A percentile compares a stretch with the other conserved stretches of the same genome.
Evolutionary conservation across 306 rosid genomes (phyloP).

Genomic region (Hippophae tibetana): DNA sequence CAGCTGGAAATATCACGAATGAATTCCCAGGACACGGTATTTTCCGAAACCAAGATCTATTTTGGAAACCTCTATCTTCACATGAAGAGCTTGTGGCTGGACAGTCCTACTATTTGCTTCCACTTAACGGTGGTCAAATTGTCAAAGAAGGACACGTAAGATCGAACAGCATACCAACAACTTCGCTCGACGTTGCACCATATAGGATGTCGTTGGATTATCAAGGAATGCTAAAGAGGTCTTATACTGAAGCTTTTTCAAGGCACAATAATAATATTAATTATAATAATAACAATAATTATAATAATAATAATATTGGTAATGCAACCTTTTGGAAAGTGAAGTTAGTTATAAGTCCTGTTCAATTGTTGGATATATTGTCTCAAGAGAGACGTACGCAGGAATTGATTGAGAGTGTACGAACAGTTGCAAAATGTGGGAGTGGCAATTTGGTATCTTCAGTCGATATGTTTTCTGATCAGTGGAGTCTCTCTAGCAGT

Average conservation of each 20-base stretch:
- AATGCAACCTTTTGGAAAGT: conserved; percentile 68
- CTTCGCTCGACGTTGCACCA: conserved; percentile 24
- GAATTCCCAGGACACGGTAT: conserved; percentile 66
- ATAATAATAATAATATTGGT: background rate
- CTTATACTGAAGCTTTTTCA: conserved; percentile 39
- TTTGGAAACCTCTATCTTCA: conserved; percentile 58
- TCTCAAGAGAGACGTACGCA: conserved; percentile 56
- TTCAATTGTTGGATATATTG: conserved; percentile 57
- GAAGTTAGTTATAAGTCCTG: conserved; percentile 62
- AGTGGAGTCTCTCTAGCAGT: conserved; percentile 58
- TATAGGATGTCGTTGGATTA: conserved; percentile 65
- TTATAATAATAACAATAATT: background rate
- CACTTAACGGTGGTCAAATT: conserved; percentile 25
- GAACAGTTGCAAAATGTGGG: conserved; percentile 75
- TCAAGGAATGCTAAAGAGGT: conserved; percentile 44
- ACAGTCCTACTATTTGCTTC: conserved; percentile 54
- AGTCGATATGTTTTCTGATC: conserved; percentile 46
- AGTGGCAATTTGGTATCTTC: conserved; percentile 20
- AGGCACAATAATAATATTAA: conserved; percentile 14
- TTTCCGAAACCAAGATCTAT: conserved; percentile 64
- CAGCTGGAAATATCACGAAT: conserved; percentile 45
- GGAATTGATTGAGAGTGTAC: conserved; percentile 66
- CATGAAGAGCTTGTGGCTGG: conserved; percentile 51
- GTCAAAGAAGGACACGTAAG: conserved; percentile 60
- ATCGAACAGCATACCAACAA: conserved; percentile 49